These are phyloP conservation scores for Spatholobus suberectus DNA, from an alignment of 306 rosid genomes.

Conservation along the genomic window DNA sequence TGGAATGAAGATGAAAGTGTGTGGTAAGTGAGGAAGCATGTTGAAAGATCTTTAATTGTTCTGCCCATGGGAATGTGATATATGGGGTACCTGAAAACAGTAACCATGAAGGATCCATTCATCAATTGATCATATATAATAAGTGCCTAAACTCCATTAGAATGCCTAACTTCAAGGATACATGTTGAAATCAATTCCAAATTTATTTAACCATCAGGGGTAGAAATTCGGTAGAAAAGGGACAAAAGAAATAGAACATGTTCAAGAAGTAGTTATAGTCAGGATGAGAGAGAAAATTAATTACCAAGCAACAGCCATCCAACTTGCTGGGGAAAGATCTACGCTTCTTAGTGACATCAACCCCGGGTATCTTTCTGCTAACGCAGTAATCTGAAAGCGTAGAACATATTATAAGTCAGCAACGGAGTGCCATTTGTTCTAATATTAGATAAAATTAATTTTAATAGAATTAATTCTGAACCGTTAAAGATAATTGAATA, in stretches of 20 bases:
- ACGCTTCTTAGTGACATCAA: conserved; percentile 92
- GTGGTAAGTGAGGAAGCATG: conserved; percentile 95
- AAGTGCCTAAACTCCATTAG: background rate
- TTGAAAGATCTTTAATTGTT: conserved; percentile 86
- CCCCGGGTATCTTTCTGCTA: conserved; percentile 85
- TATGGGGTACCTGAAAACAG: conserved; percentile 87
- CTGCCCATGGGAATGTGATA: conserved; percentile 99
- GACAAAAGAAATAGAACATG: background rate
- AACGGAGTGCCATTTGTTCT: background rate
- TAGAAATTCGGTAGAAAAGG: background rate
- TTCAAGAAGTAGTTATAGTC: background rate
- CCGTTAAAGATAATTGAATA: background rate
- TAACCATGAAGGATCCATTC: background rate
- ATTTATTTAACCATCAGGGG: background rate
- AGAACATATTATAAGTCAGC: conserved; percentile 22
- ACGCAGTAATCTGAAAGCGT: conserved; percentile 67
- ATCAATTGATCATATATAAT: conserved; percentile 10
- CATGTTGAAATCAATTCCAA: background rate
- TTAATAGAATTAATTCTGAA: background rate
- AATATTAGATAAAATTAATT: background rate
- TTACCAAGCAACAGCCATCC: conserved; percentile 98
- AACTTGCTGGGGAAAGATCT: conserved; percentile 98
- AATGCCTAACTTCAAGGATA: conserved; percentile 2
- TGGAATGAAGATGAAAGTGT: conserved; percentile 96
- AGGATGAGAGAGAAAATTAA: conserved; percentile 17